These are phyloP conservation scores for Heliocybe sulcata DNA, from an alignment of 1,284 basidiomycete genomes.

Conservation along the genomic window DNA sequence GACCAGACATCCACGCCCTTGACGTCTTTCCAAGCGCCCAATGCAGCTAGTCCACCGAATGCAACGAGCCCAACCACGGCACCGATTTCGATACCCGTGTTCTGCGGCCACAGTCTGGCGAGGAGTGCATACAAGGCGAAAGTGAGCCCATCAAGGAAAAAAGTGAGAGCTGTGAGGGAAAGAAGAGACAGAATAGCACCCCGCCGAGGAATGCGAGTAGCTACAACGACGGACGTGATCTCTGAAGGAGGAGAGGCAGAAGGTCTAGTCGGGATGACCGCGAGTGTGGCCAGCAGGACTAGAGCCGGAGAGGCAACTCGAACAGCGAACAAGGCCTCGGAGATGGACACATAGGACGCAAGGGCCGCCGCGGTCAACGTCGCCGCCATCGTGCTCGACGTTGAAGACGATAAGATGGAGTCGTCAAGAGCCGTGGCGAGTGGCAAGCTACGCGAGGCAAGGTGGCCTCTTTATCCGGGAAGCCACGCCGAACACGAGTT, in stretches of 20 bases:
- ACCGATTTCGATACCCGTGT: slow-evolving; percentile 63
- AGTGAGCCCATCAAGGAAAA: slow-evolving; percentile 78
- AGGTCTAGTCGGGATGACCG: slow-evolving; percentile 45
- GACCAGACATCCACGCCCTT: slow-evolving; percentile 67
- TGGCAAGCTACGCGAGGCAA: not conserved
- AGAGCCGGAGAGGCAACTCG: slow-evolving; percentile 58
- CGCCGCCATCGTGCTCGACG: slow-evolving; percentile 15
- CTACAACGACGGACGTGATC: slow-evolving; percentile 71
- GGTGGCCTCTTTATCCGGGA: not conserved
- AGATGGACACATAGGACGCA: slow-evolving; percentile 13
- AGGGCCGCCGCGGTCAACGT: slow-evolving; percentile 20
- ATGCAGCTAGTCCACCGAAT: slow-evolving; percentile 59
- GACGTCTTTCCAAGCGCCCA: slow-evolving; percentile 72
- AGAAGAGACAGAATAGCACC: slow-evolving; percentile 63
- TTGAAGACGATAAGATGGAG: not conserved
- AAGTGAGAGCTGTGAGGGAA: slow-evolving; percentile 68
- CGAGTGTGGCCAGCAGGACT: slow-evolving; percentile 51
- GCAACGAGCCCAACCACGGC: slow-evolving; percentile 60
- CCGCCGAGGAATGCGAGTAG: slow-evolving; percentile 62
- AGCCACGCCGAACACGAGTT: slow-evolving; percentile 3
- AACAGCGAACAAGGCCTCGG: slow-evolving; percentile 43
- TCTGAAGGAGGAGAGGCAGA: slow-evolving; percentile 45
- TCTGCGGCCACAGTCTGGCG: slow-evolving; percentile 52
- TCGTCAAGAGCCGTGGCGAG: not conserved
- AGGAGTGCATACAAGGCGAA: slow-evolving; percentile 61